Conservation (phyloP, 495 filamentous ascomycete genomes). For the Amniculicola lignicola region DNA sequence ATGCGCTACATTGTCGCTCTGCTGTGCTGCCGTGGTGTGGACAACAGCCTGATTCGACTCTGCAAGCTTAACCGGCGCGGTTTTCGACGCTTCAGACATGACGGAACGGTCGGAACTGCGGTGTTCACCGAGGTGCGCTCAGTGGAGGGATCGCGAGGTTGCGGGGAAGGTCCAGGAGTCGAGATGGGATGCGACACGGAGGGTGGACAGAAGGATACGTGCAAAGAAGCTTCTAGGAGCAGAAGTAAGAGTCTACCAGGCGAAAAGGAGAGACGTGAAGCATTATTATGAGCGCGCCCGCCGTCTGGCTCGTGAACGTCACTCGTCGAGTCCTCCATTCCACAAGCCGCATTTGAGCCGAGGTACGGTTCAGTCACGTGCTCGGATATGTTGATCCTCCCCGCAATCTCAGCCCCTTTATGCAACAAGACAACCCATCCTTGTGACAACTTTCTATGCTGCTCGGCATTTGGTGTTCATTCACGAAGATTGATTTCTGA, state of each 20-base stretch:
- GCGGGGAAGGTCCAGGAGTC: constrained; percentile 12
- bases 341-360: constrained; percentile 19
- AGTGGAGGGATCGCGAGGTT: constrained; percentile 20
- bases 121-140: constrained; percentile 5
- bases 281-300: constrained; percentile 11
- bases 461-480: no score
- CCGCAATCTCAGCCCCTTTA: background rate
- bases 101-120: background rate
- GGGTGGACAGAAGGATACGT: background rate
- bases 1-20: constrained; percentile 89
- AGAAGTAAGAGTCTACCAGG: background rate
- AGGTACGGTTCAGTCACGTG: constrained; percentile 21
- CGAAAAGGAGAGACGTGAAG: constrained; percentile 3
- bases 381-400: constrained; percentile 3
- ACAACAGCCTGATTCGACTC: constrained; percentile 42
- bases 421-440: no score
- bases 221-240: background rate
- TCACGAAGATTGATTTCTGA: no score
- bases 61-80: constrained; percentile 29
- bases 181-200: no score
- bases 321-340: constrained; percentile 7
- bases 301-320: constrained; percentile 32
- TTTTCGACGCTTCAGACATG: constrained; percentile 24
- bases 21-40: constrained; percentile 55
- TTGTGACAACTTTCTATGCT: no score